Conservation (phyloP, 2,329 filamentous ascomycete genomes). For the Xylariales sp. region DNA sequence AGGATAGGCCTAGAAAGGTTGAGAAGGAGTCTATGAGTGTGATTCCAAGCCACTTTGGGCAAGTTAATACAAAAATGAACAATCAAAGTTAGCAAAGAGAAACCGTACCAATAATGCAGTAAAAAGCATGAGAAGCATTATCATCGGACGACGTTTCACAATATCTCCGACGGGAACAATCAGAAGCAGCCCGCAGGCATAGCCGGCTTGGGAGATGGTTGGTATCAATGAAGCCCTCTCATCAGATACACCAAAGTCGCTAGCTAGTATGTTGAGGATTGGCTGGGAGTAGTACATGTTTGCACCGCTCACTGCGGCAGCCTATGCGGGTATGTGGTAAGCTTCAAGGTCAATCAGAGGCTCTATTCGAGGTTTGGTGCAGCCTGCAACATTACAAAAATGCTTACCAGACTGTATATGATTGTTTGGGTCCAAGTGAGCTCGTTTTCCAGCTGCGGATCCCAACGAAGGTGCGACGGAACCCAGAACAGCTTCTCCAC, state of each 20-base stretch:
- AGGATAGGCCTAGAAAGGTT: conserved; percentile 66
- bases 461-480: neutral
- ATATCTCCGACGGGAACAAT: conserved; percentile 73
- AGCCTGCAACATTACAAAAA: neutral
- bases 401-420: neutral
- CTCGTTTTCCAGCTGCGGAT: neutral
- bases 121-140: conserved; percentile 60
- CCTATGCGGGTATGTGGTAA: no score
- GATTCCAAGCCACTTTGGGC: conserved; percentile 58
- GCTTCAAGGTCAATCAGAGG: neutral
- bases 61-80: no score
- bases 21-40: conserved; percentile 63
- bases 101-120: conserved; percentile 61
- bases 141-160: conserved; percentile 63
- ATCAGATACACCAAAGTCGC: conserved; percentile 66
- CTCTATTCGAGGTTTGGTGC: no score
- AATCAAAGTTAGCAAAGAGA: no score
- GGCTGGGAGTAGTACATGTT: conserved; percentile 82
- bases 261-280: conserved; percentile 70
- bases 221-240: conserved; percentile 65
- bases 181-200: conserved; percentile 70
- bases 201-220: conserved; percentile 75
- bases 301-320: conserved; percentile 65
- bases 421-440: neutral
- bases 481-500: no score